Conservation (phyloP, 148 eudicot genomes). For the Arbutus unedo region DNA sequence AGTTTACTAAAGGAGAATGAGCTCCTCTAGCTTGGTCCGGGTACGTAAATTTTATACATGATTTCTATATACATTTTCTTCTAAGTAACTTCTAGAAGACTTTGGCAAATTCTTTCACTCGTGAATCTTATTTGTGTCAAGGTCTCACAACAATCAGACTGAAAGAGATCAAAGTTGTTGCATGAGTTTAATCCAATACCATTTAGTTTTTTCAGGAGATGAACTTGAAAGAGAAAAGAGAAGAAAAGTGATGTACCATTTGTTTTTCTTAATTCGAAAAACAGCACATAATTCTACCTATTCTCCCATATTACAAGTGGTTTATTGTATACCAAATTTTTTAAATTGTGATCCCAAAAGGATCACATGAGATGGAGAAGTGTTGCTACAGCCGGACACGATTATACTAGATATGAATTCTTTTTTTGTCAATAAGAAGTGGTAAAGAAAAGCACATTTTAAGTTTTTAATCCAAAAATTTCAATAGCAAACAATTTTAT, state of each 20-base stretch:
- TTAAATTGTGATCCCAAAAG: not conserved
- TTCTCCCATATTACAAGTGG: not conserved
- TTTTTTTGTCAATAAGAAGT: not conserved
- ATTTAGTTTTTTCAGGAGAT: not conserved
- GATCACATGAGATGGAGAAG: not conserved
- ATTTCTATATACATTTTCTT: not conserved
- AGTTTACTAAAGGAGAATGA: slow-evolving; percentile 6
- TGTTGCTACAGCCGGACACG: not conserved
- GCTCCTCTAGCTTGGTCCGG: not conserved
- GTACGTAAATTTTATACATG: not conserved
- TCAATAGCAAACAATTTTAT: not conserved
- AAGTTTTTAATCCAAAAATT: not conserved
- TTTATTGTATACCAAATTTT: not conserved
- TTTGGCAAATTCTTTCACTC: not conserved
- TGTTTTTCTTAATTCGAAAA: not conserved
- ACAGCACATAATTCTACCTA: not conserved
- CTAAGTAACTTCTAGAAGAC: not conserved
- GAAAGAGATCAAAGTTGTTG: not conserved
- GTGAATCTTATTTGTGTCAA: not conserved
- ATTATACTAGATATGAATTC: not conserved
- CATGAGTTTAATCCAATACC: not conserved
- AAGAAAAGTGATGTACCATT: not conserved
- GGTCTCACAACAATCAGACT: not conserved
- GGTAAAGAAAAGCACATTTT: not conserved
- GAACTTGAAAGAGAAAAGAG: not conserved